Evolutionary conservation across 441 rosid genomes (phyloP).

Genomic region (Biscutella laevigata): DNA sequence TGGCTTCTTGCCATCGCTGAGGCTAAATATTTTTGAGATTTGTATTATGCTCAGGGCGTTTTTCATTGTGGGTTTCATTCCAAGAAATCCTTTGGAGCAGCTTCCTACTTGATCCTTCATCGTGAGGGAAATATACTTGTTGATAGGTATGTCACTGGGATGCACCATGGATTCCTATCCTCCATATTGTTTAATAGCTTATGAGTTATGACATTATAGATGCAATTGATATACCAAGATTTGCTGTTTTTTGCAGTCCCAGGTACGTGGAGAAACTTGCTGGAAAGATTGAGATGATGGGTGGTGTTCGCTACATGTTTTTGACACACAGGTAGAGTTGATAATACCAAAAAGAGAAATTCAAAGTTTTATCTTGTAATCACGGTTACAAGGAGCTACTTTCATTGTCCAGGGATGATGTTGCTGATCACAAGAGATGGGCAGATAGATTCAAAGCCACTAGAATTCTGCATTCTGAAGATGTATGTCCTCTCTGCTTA

Average conservation of each 20-base stretch:
- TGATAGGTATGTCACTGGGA: slow-evolving; percentile 36
- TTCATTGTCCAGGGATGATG: slow-evolving; percentile 45
- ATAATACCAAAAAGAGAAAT: not conserved
- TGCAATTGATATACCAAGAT: not conserved
- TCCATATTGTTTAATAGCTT: not conserved
- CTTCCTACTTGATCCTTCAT: slow-evolving; percentile 46
- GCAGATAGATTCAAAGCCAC: slow-evolving; percentile 36
- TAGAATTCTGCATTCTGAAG: slow-evolving; percentile 48
- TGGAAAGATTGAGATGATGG: slow-evolving; percentile 36
- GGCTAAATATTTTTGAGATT: not conserved
- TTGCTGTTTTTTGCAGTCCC: slow-evolving; percentile 36
- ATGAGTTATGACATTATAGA: not conserved
- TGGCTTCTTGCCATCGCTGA: slow-evolving; percentile 4
- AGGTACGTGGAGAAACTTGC: slow-evolving; percentile 48
- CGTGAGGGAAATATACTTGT: slow-evolving; percentile 54
- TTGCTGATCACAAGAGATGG: slow-evolving; percentile 66
- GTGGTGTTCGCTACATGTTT: slow-evolving; percentile 53
- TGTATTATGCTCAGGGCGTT: slow-evolving; percentile 36
- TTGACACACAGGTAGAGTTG: slow-evolving; percentile 46
- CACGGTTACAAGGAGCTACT: slow-evolving; percentile 9
- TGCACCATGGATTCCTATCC: not conserved
- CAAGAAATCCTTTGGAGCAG: slow-evolving; percentile 53
- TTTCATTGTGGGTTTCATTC: slow-evolving; percentile 69
- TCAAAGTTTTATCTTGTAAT: not conserved
- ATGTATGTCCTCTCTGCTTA: slow-evolving; percentile 26